Evolutionary conservation across 2,329 filamentous ascomycete genomes (phyloP), one percentile per base, ranked within the genome.

Genomic region (Arthroderma sp.): DNA sequence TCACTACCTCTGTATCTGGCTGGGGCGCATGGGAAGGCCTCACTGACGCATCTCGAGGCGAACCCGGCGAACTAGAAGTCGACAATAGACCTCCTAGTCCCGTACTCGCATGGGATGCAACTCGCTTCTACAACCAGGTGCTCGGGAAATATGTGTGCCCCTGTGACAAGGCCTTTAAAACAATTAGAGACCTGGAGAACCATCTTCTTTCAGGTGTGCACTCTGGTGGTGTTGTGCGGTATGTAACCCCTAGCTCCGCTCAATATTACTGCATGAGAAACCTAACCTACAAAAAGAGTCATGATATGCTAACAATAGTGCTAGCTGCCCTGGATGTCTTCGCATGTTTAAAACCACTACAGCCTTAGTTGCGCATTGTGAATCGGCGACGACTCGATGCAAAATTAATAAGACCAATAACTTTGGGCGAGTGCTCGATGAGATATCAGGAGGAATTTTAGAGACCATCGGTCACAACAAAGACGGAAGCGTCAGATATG

Each of bases 361-460:
- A 0, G 64, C 63, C 0, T 53, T 68, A 3, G 53, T 67, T n/a
- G 58, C 61, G 0, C 67, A 70, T 45, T 60, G 59, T 45, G 66
- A 69, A 49, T 59, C 58, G 1, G 51, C 53, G 2, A 62, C 51
- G 8, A 54, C 52, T 28, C 57, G 58, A 15, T 69, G 66, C 52
- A 50, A 53, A 5, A 56, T 67, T 33, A 57, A 53, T 29, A 49
- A 58, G 1, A 53, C 51, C 15, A 38, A 44, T 2, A 50, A 55
- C 6, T 65, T 61, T 40, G 58, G 55, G 3, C 55, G 61, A 42
- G 52, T 63, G 0, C 54, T 70, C 29, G 55, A 62, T 30, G 60
- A 65, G 27, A 47, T 65, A 9, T 66, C 57, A 6, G 62, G 59
- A 2, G 65, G 65, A 0, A 37, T 67, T 11, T 53, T 67, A 42